Base-by-base conservation (phyloP, 306 rosid species). In the Rubus idaeus region DNA sequence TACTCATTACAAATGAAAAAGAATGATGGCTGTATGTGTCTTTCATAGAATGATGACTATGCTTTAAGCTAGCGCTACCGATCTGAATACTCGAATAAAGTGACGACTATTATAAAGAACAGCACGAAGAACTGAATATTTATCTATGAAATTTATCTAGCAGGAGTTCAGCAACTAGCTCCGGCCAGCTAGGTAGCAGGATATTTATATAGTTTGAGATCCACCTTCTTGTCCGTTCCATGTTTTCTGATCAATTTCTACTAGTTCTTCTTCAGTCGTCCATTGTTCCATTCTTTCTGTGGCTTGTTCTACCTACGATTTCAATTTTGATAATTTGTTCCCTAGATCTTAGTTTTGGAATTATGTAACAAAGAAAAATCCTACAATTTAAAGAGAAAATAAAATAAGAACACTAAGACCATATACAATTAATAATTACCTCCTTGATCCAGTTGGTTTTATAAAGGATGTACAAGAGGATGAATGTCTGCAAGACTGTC, bases 401-500 rank as follows among this genome's bases (percentile, higher is more conserved):
- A n/a, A 57, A 2, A 51, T 51, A 9, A 56, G 5, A 4, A 57
- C 35, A 53, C 10, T 53, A 53, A 21, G 26, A 53, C 60, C 9
- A 53, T 52, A 18, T 52, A 17, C 60, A 53, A 53, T 3, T 53
- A 2, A 18, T 18, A 23, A 12, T 83, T 63, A 92, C 99, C 97
- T 95, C 99, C 45, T 82, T 79, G 18, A 80, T 90, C 98, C 97
- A 90, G 64, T 95, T 89, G 76, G 99, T 95, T 81, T 78, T 95
- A 44, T 73, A 90, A 68, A 86, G 72, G 58, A 95, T 86, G 44
- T 62, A 67, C 76, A 89, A 11, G 70, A 92, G 90, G 68, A 95
- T 89, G 49, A 83, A 3, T 14, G 97, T 95, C 83, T 95, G 97
- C 79, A 95, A 84, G 46, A 81, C 46, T 49, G 99, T 95, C 56